These are phyloP conservation scores for Trichoderma koningiopsis DNA, from an alignment of 2,329 filamentous ascomycete species.

Conservation along the genomic window DNA sequence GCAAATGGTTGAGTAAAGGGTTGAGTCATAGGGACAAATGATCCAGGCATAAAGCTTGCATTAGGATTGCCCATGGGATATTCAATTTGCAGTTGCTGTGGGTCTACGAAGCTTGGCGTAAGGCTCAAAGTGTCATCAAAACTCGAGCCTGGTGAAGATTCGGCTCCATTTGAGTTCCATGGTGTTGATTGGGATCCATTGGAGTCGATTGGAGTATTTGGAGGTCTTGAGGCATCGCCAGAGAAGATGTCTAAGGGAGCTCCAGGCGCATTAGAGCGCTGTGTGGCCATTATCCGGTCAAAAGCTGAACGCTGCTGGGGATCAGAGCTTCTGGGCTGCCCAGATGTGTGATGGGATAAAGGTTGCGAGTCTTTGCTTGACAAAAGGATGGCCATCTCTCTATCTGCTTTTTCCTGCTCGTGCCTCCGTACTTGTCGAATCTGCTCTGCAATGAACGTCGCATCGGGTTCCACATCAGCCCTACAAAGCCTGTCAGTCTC, in stretches of 20 bases:
- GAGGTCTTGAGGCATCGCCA: background rate
- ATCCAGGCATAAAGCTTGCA: background rate
- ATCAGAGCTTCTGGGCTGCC: background rate
- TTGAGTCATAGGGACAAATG: background rate
- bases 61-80: background rate
- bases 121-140: background rate
- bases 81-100: background rate
- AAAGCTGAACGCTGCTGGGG: conserved; percentile 20
- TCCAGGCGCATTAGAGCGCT: conserved; percentile 24
- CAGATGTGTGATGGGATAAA: background rate
- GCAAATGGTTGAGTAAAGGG: background rate
- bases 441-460: conserved; percentile 39
- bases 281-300: conserved; percentile 26
- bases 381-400: conserved; percentile 35
- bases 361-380: conserved; percentile 30
- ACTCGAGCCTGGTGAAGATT: background rate
- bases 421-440: conserved; percentile 40
- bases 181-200: background rate
- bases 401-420: conserved; percentile 36
- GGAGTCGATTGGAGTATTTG: background rate
- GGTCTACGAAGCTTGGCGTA: background rate
- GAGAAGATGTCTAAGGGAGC: background rate
- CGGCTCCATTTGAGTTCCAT: background rate
- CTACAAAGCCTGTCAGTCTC: conserved; percentile 33
- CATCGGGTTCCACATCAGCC: conserved; percentile 40